Conservation (phyloP, 2,329 filamentous ascomycete genomes). For the Lachnum nothofagi region DNA sequence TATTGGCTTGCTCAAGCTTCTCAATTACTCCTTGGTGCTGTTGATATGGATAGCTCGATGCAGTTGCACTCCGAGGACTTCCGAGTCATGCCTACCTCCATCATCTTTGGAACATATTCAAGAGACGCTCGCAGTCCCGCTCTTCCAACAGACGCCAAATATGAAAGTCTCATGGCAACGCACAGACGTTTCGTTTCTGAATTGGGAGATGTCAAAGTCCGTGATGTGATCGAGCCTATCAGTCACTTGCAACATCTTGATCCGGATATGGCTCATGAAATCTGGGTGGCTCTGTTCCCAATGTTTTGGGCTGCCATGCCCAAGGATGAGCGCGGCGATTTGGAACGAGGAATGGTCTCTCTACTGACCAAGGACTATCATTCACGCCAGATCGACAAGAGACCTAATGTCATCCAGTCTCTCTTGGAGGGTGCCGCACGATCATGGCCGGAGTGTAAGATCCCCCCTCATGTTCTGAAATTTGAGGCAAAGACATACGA, state of each 20-base stretch:
- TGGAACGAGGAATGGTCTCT: constrained; percentile 86
- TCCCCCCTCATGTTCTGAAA: constrained; percentile 94
- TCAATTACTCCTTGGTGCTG: constrained; percentile 82
- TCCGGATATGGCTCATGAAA: constrained; percentile 70
- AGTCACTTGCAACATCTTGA: constrained; percentile 90
- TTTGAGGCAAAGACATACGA: constrained; percentile 92
- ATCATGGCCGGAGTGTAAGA: constrained; percentile 80
- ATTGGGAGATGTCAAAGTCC: constrained; percentile 77
- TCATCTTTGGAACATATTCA: constrained; percentile 66
- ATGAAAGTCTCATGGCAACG: constrained; percentile 70
- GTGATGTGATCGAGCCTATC: constrained; percentile 84
- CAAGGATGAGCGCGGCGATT: constrained; percentile 81
- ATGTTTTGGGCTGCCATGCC: constrained; percentile 87
- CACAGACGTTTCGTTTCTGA: constrained; percentile 82
- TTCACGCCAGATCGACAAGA: constrained; percentile 84
- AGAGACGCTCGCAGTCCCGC: constrained; percentile 61
- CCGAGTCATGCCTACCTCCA: constrained; percentile 66
- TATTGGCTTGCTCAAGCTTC: constrained; percentile 97
- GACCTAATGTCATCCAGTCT: constrained; percentile 92
- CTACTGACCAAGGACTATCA: constrained; percentile 94
- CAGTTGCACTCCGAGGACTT: constrained; percentile 83
- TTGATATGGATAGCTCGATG: constrained; percentile 76
- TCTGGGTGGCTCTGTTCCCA: constrained; percentile 89
- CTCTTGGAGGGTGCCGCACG: constrained; percentile 82
- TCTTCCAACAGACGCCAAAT: constrained; percentile 73